Percentiles rank a stretch among this genome's conserved stretches.
These are phyloP conservation scores for Copromyces sp. DNA, from an alignment of 495 filamentous ascomycete genomes.

Conservation along the genomic window DNA sequence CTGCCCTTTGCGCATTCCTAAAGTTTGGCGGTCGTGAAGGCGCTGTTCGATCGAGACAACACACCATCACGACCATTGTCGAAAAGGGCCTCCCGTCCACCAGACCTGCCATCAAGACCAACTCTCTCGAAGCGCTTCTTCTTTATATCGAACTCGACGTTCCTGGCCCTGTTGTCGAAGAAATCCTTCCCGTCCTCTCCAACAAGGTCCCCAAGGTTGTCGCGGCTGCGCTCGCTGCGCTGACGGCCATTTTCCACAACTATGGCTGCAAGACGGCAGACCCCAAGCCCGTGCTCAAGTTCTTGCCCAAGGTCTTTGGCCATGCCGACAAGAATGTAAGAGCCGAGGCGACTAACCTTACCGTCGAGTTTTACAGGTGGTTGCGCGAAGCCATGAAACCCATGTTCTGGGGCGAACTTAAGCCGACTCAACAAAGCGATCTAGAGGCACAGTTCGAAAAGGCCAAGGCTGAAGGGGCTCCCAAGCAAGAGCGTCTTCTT, in stretches of 20 bases:
- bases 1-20: slow-evolving; percentile 76
- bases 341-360: slow-evolving; percentile 82
- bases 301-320: slow-evolving; percentile 81
- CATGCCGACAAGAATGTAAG: slow-evolving; percentile 99
- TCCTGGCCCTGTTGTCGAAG: slow-evolving; percentile 77
- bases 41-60: slow-evolving; percentile 67
- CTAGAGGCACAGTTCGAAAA: slow-evolving; percentile 89
- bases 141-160: slow-evolving; percentile 86
- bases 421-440: slow-evolving; percentile 90
- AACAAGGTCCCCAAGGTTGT: slow-evolving; percentile 94
- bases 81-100: slow-evolving; percentile 89
- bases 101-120: slow-evolving; percentile 77
- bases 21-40: slow-evolving; percentile 74
- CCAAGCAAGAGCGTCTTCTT: slow-evolving; percentile 86
- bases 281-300: slow-evolving; percentile 89
- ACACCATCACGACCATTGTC: slow-evolving; percentile 64
- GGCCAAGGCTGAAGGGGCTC: slow-evolving; percentile 74
- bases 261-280: slow-evolving; percentile 96
- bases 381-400: slow-evolving; percentile 96
- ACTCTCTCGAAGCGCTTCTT: slow-evolving; percentile 74
- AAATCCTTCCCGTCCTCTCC: slow-evolving; percentile 72
- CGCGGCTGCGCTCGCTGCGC: slow-evolving; percentile 67
- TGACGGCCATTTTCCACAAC: slow-evolving; percentile 78
- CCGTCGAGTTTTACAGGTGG: slow-evolving; percentile 95
- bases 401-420: slow-evolving; percentile 92